Evolutionary conservation across 176 grass and related monocot species (phyloP), one percentile per base, ranked within the genome.

Genomic region (Aegilops longissima): DNA sequence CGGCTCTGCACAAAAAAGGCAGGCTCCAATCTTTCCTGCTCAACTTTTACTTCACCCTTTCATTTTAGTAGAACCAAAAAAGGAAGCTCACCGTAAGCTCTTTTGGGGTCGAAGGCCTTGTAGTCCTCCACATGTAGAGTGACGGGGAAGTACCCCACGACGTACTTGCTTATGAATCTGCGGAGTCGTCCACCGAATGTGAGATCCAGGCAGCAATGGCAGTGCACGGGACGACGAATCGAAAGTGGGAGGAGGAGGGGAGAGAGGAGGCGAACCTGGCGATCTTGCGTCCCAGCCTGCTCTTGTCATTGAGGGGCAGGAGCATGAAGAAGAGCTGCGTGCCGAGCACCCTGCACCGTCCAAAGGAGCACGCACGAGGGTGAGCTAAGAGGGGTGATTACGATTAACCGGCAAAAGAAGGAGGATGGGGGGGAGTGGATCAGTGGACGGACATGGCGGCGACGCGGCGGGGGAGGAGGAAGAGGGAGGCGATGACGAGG

Each of bases 301-400:
- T 84, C 90, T 68, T 94, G 11, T 94, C 87, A 20, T 70, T 87
- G 42, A 98, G 21, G 0, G 94, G 97, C 65, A 90, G 39, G 77
- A 93, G 61, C 93, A 96, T 94, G 88, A 96, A 91, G 76, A 98
- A 91, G 84, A 98, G 82, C 92, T 93, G 93, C 78, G 94, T 73
- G 13, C 42, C 92, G 62, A 98, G 81, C 54, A 94, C 79, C 82
- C 93, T 98, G 91, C 83, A 82, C 9, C 59, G 47, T 14, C 25
- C 44, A 80, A 36, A 36, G 1, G 35, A 36, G 34, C 34, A 35
- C 34, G 34, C 34, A 35, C 34, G 34, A 35, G 34, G 5, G 5
- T 35, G 34, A 35, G 35, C 35, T 1, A 36, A 36, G 6, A 36
- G 35, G 35, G 35, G 4, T 18, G 65, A 7, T 33, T 33, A 8